Base-by-base conservation (phyloP, 805 yeast genomes). In the Jamesozyma hellenica region DNA sequence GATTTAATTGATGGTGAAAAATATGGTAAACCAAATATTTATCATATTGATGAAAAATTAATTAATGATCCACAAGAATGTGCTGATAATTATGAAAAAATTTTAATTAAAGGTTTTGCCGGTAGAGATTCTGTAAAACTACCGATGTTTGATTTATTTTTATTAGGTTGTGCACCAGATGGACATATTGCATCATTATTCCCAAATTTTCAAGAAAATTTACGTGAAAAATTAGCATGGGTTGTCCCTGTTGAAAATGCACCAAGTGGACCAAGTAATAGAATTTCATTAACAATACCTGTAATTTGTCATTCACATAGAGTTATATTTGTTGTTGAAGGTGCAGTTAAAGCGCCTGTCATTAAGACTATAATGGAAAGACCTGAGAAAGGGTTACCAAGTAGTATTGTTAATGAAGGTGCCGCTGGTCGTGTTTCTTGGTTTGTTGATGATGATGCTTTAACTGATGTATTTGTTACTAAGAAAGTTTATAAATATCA, bases 121-220 rank as follows among this genome's bases (percentile, higher is more conserved):
- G 87, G 84, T 39, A 90, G 94, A 59, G 97, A 92, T 62, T 81
- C 95, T 14, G 98, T 92, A 41, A 87, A 88, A 64, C 71, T 90
- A 45, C 98, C 98, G 43, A 79, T 85, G 76, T 90, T 92, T 65
- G 97, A 92, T 61, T 66, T 92, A 39, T 74, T 92, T 46, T 67
- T 92, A 48, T 70, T 92, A 43, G 98, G 98, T 19, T 90, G 97
- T 69, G 98, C 98, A 1, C 97, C 97, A 3, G 98, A 90, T 61
- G 98, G 98, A 17, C 98, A 90, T 61, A 84, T 86, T 55, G 95
- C 96, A 38, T 86, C 95, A n/a, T 72, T 90, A 41, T 90, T 90
- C 69, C 98, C 98, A 17, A 81, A 82, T 57, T 66, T 64, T 45
- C 92, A 84, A 55, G 92, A 84, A 50, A 81, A 83, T 41, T 67